Conservation (phyloP, 2,329 filamentous ascomycete species). For the Sclerotinia subarctica region DNA sequence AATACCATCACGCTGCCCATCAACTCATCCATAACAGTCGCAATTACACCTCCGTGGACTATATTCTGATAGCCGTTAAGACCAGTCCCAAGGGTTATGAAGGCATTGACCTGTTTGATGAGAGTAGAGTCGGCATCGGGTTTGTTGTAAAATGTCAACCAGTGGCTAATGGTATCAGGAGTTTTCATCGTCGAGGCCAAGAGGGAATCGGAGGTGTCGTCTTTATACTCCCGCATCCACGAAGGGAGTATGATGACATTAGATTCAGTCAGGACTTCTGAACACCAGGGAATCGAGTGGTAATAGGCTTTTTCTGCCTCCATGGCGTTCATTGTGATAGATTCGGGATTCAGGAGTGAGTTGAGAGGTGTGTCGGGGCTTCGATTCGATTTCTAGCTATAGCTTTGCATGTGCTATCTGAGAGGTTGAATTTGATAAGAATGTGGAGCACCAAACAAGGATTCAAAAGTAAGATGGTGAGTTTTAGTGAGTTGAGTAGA, state of each 20-base stretch:
- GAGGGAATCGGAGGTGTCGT: background rate
- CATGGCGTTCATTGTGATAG: background rate
- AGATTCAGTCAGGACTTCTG: background rate
- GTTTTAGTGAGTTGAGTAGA: too few species aligned
- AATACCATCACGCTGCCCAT: background rate
- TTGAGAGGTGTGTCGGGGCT: background rate
- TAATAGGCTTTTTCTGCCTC: background rate
- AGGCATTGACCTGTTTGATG: background rate
- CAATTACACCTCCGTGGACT: background rate
- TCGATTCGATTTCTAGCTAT: background rate
- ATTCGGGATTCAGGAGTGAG: too few species aligned
- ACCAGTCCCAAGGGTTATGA: background rate
- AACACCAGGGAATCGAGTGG: background rate
- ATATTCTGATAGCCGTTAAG: background rate
- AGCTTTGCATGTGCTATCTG: background rate
- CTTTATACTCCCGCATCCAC: background rate
- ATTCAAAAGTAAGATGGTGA: background rate
- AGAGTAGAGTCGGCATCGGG: background rate
- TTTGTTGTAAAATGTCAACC: background rate
- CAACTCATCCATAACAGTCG: background rate
- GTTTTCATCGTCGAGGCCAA: background rate
- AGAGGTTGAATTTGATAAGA: background rate
- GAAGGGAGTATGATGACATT: background rate
- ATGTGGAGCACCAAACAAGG: background rate
- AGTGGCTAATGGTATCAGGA: background rate